Conservation (phyloP, 2,329 filamentous ascomycete species). For the Penicillium griseofulvum region DNA sequence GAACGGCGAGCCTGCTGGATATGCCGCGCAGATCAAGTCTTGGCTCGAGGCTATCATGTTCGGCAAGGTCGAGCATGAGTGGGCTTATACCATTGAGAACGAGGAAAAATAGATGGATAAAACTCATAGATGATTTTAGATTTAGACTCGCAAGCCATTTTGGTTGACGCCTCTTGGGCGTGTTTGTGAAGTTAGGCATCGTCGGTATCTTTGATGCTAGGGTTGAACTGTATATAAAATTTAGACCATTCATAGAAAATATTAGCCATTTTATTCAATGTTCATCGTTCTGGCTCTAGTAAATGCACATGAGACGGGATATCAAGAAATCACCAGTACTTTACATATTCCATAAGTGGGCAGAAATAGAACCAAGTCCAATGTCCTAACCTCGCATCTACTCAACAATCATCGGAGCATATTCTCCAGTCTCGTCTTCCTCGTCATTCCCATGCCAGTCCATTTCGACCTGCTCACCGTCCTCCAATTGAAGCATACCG, state of each 20-base stretch:
- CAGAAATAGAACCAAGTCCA: neutral
- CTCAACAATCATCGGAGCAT: constrained; percentile 61
- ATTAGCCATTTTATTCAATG: neutral
- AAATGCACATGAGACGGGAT: neutral
- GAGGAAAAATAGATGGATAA: constrained; percentile 38
- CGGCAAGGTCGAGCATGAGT: constrained; percentile 64
- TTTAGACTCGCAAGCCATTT: neutral
- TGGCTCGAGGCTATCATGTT: constrained; percentile 74
- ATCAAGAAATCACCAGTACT: neutral
- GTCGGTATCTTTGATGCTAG: neutral
- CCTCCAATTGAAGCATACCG: constrained; percentile 61
- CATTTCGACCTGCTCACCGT: constrained; percentile 62
- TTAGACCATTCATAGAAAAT: neutral
- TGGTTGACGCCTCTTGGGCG: neutral
- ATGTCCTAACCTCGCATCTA: constrained; percentile 24
- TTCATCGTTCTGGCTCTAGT: neutral
- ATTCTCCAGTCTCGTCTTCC: constrained; percentile 64
- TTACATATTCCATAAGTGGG: neutral
- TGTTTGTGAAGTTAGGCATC: neutral
- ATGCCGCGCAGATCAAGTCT: constrained; percentile 55
- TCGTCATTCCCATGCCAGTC: constrained; percentile 60
- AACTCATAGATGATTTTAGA: neutral
- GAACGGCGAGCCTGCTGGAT: constrained; percentile 31
- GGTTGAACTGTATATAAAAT: constrained; percentile 9
- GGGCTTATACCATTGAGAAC: constrained; percentile 67